Conservation (phyloP, 163 green algal genomes). For the Smithsoniella earleae region DNA sequence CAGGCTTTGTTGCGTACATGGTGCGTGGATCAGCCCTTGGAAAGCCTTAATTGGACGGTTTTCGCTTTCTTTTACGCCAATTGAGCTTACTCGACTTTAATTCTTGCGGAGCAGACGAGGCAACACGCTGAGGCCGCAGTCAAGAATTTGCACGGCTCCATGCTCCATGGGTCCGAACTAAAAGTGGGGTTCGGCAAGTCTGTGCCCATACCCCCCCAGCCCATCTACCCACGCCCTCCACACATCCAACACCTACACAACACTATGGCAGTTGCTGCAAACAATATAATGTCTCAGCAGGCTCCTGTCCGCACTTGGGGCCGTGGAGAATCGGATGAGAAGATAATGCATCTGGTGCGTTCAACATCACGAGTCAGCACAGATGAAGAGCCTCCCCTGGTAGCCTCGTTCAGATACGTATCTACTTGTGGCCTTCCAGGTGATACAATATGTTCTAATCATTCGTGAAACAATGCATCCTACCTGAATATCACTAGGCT, state of each 20-base stretch:
- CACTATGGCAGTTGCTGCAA: slow-evolving; percentile 4
- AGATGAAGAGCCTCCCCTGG: background rate
- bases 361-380: background rate
- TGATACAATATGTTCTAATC: background rate
- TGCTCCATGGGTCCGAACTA: slow-evolving; percentile 65
- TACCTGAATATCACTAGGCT: background rate
- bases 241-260: background rate
- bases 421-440: background rate
- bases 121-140: slow-evolving; percentile 61
- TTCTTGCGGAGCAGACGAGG: slow-evolving; percentile 44
- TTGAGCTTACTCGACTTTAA: background rate
- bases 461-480: background rate
- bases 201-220: slow-evolving; percentile 58
- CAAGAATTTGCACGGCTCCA: slow-evolving; percentile 66
- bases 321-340: slow-evolving; percentile 2
- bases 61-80: background rate
- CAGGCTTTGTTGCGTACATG: slow-evolving; percentile 94
- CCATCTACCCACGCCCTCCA: slow-evolving; percentile 49
- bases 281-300: background rate
- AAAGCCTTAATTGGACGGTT: too few species aligned
- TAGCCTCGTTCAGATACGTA: background rate
- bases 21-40: slow-evolving; percentile 34
- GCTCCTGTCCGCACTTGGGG: too few species aligned
- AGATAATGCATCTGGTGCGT: slow-evolving; percentile 16
- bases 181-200: slow-evolving; percentile 77